Evolutionary conservation across 208 protist species (phyloP).

Genomic region (Crithidia brevicula): DNA sequence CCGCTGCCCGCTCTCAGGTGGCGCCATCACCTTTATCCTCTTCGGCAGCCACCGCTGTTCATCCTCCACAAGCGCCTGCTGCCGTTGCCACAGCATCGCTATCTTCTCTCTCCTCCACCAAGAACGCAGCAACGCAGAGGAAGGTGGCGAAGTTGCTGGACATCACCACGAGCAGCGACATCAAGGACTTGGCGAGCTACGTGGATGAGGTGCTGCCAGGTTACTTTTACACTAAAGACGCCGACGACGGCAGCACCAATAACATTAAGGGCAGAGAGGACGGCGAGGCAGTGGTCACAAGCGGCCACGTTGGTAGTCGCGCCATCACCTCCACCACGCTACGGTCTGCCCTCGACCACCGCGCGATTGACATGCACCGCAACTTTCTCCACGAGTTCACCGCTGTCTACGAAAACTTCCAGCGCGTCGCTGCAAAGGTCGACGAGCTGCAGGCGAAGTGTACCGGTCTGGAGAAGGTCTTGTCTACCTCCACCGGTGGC

Average conservation of each 20-base stretch:
- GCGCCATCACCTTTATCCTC: too few species aligned
- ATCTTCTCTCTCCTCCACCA: not conserved
- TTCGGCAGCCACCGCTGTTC: too few species aligned
- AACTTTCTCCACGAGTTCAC: constrained; percentile 65
- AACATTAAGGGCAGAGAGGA: constrained; percentile 1
- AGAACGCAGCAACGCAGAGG: constrained; percentile 26
- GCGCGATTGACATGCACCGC: constrained; percentile 62
- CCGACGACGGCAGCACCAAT: constrained; percentile 13
- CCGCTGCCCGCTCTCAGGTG: too few species aligned
- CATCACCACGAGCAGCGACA: constrained; percentile 58
- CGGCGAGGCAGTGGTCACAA: constrained; percentile 2
- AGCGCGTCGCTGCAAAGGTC: constrained; percentile 51
- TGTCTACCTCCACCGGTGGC: constrained; percentile 7
- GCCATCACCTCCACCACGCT: constrained; percentile 34
- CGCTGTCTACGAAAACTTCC: constrained; percentile 58
- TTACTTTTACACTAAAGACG: constrained; percentile 34
- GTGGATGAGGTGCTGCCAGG: constrained; percentile 59
- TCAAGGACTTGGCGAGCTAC: constrained; percentile 67
- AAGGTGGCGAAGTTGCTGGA: constrained; percentile 56
- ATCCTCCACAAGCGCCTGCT: not conserved
- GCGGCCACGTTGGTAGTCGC: not conserved
- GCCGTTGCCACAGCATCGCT: not conserved
- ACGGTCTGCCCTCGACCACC: constrained; percentile 57
- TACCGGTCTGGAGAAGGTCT: constrained; percentile 22
- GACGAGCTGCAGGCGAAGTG: constrained; percentile 54